A percentile compares a stretch with the other conserved stretches of the same genome.
These are phyloP conservation scores for Penicillium sp. DNA, from an alignment of 2,329 filamentous ascomycete species.

Conservation along the genomic window DNA sequence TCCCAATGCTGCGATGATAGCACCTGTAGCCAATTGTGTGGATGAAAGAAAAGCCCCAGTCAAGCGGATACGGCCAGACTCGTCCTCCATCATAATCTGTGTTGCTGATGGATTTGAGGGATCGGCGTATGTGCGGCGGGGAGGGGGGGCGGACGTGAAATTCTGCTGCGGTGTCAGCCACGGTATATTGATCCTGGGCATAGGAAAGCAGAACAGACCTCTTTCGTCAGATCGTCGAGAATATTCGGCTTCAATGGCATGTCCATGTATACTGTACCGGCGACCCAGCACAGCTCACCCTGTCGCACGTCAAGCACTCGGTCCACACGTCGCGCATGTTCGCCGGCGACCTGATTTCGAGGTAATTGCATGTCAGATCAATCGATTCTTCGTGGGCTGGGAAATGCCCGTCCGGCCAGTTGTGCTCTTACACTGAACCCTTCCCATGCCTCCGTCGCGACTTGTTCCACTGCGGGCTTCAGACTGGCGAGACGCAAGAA, in stretches of 20 bases:
- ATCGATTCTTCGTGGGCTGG: neutral
- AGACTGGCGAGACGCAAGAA: conserved; percentile 85
- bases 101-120: conserved; percentile 47
- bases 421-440: conserved; percentile 57
- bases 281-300: conserved; percentile 92
- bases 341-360: conserved; percentile 64
- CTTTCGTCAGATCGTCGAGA: conserved; percentile 88
- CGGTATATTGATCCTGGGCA: neutral
- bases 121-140: conserved; percentile 72
- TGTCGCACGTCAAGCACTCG: conserved; percentile 93
- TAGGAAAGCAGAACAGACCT: conserved; percentile 58
- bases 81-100: conserved; percentile 85
- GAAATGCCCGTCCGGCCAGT: no score
- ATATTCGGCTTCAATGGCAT: conserved; percentile 96
- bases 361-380: neutral
- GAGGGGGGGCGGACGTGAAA: conserved; percentile 80
- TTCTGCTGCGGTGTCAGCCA: conserved; percentile 53
- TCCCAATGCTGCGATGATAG: conserved; percentile 89
- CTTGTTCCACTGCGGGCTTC: conserved; percentile 74
- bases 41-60: conserved; percentile 67
- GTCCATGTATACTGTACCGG: conserved; percentile 94
- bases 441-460: conserved; percentile 73
- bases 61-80: conserved; percentile 81
- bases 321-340: conserved; percentile 72
- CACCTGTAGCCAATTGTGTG: conserved; percentile 81